Conservation (phyloP, 805 yeast genomes). For the Kregervanrija fluxuum region DNA sequence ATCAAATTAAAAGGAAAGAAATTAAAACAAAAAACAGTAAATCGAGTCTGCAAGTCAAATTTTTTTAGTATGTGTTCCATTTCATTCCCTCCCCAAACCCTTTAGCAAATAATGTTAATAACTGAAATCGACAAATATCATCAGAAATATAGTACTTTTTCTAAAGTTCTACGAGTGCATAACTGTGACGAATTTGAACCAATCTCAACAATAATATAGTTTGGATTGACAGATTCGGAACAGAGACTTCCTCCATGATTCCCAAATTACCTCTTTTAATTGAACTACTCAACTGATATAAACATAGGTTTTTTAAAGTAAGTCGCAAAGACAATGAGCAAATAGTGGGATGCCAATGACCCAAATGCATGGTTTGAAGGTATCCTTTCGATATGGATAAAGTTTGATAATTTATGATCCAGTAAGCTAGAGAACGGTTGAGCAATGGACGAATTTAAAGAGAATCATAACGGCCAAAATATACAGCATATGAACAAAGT, state of each 20-base stretch:
- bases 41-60: not conserved
- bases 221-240: conserved; percentile 36
- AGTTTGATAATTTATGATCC: conserved; percentile 48
- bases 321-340: conserved; percentile 37
- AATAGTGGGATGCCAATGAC: conserved; percentile 41
- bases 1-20: no score
- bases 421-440: conserved; percentile 58
- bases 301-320: conserved; percentile 38
- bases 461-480: conserved; percentile 30
- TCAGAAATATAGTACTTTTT: conserved; percentile 26
- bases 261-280: conserved; percentile 30
- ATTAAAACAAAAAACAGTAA: no score
- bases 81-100: not conserved
- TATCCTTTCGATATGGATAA: conserved; percentile 40
- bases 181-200: conserved; percentile 32
- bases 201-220: conserved; percentile 21
- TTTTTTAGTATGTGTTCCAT: not conserved
- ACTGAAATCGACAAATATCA: conserved; percentile 8
- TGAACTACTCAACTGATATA: conserved; percentile 35
- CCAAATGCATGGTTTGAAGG: conserved; percentile 38
- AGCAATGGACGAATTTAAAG: conserved; percentile 44
- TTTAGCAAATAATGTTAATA: not conserved
- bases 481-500: conserved; percentile 24
- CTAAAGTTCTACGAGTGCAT: conserved; percentile 27
- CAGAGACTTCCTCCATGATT: conserved; percentile 44